A percentile compares a stretch with the other conserved stretches of the same genome.
phyloP scores from a whole-genome alignment of 192 early-diverging fungal genomes.

The Backusella liffmaniae region DNA sequence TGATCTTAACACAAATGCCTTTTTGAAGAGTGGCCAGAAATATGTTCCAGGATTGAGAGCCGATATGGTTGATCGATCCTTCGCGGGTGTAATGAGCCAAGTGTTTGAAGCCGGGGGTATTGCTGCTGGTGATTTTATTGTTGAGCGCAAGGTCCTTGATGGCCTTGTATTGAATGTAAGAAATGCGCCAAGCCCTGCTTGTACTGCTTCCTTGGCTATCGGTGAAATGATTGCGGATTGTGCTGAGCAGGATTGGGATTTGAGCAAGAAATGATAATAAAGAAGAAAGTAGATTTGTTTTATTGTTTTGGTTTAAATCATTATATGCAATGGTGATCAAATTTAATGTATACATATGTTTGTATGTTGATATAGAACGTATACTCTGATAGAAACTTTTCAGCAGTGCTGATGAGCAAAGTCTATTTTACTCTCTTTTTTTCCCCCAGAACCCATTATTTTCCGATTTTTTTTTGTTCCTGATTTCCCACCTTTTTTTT shows the following conservation, averaged over 20 bases:
- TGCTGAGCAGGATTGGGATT: slow-evolving; percentile 31
- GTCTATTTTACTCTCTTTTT: background rate
- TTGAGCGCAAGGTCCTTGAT: slow-evolving; percentile 35
- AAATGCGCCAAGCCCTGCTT: slow-evolving; percentile 37
- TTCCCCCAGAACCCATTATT: background rate
- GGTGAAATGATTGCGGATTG: slow-evolving; percentile 30
- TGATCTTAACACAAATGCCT: slow-evolving; percentile 29
- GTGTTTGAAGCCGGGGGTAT: slow-evolving; percentile 30
- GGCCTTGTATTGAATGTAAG: slow-evolving; percentile 30
- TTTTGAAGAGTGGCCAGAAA: slow-evolving; percentile 28
- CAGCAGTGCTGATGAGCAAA: background rate
- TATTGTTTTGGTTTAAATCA: background rate
- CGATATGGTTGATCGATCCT: slow-evolving; percentile 36
- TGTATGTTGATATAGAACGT: no score
- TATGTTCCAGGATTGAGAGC: slow-evolving; percentile 23
- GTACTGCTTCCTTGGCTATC: slow-evolving; percentile 35
- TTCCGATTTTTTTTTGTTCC: background rate
- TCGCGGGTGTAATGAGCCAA: slow-evolving; percentile 36
- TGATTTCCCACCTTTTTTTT: background rate
- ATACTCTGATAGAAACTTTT: background rate
- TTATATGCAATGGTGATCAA: no score
- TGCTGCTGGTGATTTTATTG: slow-evolving; percentile 31
- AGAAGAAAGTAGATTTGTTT: background rate
- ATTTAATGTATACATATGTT: no score
- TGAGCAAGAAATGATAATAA: slow-evolving; percentile 1